Conservation (phyloP, 139 green algal species). For the Chlorokybus atmophyticus region DNA sequence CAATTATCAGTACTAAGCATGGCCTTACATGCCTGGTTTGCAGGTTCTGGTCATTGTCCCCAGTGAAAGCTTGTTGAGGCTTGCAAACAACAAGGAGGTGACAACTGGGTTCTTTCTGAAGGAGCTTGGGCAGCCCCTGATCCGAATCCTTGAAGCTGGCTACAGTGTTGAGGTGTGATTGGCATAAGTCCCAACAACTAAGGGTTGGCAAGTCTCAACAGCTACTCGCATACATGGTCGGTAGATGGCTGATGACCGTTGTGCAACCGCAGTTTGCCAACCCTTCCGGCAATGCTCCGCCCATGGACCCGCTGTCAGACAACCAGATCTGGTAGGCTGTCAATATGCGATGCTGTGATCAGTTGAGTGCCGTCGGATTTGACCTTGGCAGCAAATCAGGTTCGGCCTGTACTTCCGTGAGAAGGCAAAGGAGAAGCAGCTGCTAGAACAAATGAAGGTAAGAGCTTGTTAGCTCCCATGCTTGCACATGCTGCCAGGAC, state of each 20-base stretch:
- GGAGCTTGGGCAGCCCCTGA: constrained; percentile 15
- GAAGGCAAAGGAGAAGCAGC: constrained; percentile 13
- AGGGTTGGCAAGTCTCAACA: background rate
- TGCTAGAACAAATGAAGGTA: constrained; percentile 14
- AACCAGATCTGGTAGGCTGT: constrained; percentile 8
- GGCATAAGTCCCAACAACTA: background rate
- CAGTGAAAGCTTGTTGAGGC: too few species aligned
- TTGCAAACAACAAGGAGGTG: constrained; percentile 16
- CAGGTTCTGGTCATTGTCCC: too few species aligned
- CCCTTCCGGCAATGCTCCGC: constrained; percentile 5
- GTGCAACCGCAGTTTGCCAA: constrained; percentile 22
- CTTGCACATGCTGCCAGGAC: too few species aligned
- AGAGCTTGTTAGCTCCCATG: too few species aligned
- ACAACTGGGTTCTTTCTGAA: constrained; percentile 19
- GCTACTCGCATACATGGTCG: too few species aligned
- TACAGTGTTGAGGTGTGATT: constrained; percentile 13
- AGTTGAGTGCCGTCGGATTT: background rate
- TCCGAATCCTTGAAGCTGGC: constrained; percentile 7
- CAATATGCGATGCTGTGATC: background rate
- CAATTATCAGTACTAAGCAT: too few species aligned
- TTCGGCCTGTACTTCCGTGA: too few species aligned
- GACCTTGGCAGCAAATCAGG: background rate
- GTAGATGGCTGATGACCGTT: too few species aligned
- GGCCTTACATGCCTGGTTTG: too few species aligned
- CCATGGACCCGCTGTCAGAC: constrained; percentile 17